phyloP scores from a whole-genome alignment of 805 yeast species.

The Metschnikowia anglica region DNA sequence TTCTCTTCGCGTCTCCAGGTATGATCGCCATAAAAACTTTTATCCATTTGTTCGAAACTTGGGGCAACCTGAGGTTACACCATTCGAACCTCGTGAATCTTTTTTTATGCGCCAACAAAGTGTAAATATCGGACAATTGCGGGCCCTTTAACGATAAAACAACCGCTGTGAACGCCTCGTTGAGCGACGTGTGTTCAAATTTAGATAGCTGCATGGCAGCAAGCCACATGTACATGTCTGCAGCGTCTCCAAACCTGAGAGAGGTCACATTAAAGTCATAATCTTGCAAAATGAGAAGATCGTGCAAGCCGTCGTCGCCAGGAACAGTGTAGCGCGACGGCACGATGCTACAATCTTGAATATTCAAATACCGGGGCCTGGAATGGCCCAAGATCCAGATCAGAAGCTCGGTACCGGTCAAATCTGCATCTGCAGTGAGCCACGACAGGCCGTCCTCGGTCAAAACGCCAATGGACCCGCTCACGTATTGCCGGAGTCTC shows the following conservation, averaged over 20 bases:
- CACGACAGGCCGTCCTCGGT: constrained; percentile 28
- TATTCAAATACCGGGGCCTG: constrained; percentile 52
- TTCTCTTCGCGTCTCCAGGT: constrained; percentile 46
- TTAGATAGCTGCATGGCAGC: constrained; percentile 53
- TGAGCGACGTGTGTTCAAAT: constrained; percentile 55
- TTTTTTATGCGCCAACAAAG: constrained; percentile 50
- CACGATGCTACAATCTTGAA: constrained; percentile 41
- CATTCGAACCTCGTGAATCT: constrained; percentile 54
- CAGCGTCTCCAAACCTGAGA: constrained; percentile 24
- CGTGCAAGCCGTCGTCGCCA: constrained; percentile 15
- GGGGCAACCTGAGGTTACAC: constrained; percentile 62
- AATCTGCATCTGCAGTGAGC: constrained; percentile 36
- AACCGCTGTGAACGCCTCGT: constrained; percentile 66
- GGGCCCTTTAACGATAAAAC: constrained; percentile 58
- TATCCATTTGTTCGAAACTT: constrained; percentile 57
- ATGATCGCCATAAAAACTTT: constrained; percentile 50
- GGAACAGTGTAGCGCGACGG: constrained; percentile 18
- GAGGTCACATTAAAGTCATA: constrained; percentile 27
- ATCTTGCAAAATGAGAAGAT: constrained; percentile 31
- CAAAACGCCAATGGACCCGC: constrained; percentile 45
- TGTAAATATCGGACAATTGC: constrained; percentile 55
- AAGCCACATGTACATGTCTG: constrained; percentile 39
- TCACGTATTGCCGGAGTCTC: constrained; percentile 60
- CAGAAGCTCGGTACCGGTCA: constrained; percentile 56
- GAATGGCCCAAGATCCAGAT: constrained; percentile 46